Conservation (phyloP, 1,284 basidiomycete genomes). For the Tylopilus sp. region DNA sequence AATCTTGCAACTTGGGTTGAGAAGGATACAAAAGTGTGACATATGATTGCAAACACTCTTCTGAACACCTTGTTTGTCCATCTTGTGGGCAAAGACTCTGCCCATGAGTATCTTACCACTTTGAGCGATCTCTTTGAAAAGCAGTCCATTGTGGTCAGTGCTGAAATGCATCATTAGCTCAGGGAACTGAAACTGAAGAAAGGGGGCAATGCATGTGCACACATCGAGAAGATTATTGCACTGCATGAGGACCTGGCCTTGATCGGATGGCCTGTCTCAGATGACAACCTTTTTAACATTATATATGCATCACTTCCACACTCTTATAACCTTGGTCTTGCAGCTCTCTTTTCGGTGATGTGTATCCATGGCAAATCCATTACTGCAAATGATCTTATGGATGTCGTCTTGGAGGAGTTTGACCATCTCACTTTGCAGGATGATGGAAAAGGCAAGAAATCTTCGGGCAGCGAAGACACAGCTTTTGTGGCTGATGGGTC, state of each 20-base stretch:
- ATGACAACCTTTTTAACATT: neutral
- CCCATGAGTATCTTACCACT: neutral
- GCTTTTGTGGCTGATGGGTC: neutral
- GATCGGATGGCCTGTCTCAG: neutral
- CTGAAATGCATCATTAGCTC: neutral
- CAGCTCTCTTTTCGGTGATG: neutral
- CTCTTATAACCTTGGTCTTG: neutral
- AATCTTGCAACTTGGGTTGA: neutral
- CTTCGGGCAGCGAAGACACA: neutral
- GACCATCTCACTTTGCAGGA: neutral
- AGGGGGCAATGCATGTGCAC: neutral
- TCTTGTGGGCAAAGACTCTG: no score
- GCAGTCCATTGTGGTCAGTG: neutral
- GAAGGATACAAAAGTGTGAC: no score
- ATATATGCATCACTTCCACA: neutral
- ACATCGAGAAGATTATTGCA: neutral
- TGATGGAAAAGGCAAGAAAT: neutral
- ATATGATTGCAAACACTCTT: neutral
- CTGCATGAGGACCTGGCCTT: neutral
- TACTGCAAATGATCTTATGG: no score
- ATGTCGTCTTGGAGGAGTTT: no score
- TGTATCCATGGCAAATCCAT: neutral
- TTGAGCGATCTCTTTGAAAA: neutral
- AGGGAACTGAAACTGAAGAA: neutral
- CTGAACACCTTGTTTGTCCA: neutral